Evolutionary conservation across 176 grass and related monocot species (phyloP).

Genomic region (Paspalum vaginatum): DNA sequence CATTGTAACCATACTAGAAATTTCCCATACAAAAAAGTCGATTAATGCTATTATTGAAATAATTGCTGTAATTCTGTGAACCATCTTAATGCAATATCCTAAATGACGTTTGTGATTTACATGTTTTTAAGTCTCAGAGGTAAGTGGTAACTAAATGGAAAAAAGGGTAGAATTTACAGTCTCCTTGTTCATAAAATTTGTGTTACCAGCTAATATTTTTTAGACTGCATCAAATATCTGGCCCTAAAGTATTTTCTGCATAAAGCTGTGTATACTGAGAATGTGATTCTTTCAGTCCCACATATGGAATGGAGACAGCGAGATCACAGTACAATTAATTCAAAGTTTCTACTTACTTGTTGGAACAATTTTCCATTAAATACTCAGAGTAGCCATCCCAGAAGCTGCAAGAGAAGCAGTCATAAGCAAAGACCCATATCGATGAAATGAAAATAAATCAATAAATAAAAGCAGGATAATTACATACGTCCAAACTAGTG

Average conservation of each 20-base stretch:
- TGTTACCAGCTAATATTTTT: constrained; percentile 23
- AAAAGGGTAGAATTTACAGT: background rate
- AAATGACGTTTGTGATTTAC: constrained; percentile 14
- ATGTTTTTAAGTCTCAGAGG: background rate
- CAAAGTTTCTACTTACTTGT: constrained; percentile 69
- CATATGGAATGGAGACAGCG: constrained; percentile 15
- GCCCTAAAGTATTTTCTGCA: background rate
- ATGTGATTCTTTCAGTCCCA: constrained; percentile 18
- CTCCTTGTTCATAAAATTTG: background rate
- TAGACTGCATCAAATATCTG: constrained; percentile 26
- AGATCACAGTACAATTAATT: constrained; percentile 27
- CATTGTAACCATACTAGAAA: constrained; percentile 33
- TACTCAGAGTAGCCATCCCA: constrained; percentile 99
- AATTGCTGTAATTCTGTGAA: constrained; percentile 16
- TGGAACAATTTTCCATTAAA: constrained; percentile 88
- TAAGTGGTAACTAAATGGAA: background rate
- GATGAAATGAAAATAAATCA: constrained; percentile 37
- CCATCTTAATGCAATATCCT: constrained; percentile 24
- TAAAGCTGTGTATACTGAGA: background rate
- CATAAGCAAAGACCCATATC: constrained; percentile 31
- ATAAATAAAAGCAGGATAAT: constrained; percentile 23
- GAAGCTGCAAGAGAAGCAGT: constrained; percentile 75
- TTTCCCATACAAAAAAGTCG: constrained; percentile 25
- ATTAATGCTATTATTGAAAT: background rate
- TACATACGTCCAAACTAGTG: constrained; percentile 3